These are phyloP conservation scores for Yarrowia sp. DNA, from an alignment of 805 yeast genomes.

Conservation along the genomic window DNA sequence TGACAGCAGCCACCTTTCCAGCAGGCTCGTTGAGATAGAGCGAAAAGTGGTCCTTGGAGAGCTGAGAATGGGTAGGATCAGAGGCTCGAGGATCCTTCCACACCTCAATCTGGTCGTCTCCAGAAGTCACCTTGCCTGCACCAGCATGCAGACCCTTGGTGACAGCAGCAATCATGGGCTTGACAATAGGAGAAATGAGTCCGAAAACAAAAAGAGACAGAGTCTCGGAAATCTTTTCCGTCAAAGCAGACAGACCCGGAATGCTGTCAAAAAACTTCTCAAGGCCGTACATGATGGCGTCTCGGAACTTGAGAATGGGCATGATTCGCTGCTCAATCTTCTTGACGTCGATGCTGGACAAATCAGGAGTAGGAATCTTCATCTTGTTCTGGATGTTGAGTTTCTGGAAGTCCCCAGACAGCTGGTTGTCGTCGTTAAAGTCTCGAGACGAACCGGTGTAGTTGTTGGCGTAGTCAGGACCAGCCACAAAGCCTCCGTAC, in stretches of 20 bases:
- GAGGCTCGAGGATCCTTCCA: constrained; percentile 31
- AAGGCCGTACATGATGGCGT: constrained; percentile 27
- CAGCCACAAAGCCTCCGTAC: constrained; percentile 17
- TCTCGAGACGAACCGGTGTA: constrained; percentile 17
- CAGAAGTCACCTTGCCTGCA: constrained; percentile 27
- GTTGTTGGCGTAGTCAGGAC: constrained; percentile 15
- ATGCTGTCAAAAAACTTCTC: constrained; percentile 28
- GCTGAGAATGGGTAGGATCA: constrained; percentile 31
- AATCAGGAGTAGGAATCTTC: constrained; percentile 2
- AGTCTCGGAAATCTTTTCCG: constrained; percentile 31
- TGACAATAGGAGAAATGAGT: constrained; percentile 30
- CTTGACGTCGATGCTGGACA: constrained; percentile 11
- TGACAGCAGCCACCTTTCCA: constrained; percentile 29
- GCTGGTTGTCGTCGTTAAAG: constrained; percentile 7
- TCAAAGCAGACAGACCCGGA: constrained; percentile 28
- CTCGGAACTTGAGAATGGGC: constrained; percentile 26
- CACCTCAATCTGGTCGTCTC: constrained; percentile 32
- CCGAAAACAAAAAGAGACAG: constrained; percentile 31
- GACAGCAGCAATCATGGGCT: constrained; percentile 29
- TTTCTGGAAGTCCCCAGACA: not conserved
- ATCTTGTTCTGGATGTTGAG: constrained; percentile 15
- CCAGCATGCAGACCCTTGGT: constrained; percentile 29
- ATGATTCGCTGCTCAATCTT: constrained; percentile 13
- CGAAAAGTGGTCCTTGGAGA: constrained; percentile 33
- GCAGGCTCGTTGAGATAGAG: constrained; percentile 32